These are phyloP conservation scores for Notholithocarpus densiflorus DNA, from an alignment of 306 rosid genomes.

Conservation along the genomic window DNA sequence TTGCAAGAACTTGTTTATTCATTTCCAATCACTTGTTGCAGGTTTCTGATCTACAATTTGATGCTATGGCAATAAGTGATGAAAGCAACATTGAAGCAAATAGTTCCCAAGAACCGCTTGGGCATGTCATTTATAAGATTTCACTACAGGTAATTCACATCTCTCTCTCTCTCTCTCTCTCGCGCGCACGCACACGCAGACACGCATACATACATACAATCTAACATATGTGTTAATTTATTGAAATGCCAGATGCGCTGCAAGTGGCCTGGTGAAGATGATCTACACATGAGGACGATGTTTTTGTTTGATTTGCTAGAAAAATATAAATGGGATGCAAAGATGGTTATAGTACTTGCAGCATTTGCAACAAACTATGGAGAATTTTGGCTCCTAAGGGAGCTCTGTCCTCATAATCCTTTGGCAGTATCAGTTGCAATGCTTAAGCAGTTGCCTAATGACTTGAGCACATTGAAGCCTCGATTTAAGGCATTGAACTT, in stretches of 20 bases:
- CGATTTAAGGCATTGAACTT: slow-evolving; percentile 40
- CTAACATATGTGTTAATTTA: background rate
- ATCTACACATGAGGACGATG: slow-evolving; percentile 42
- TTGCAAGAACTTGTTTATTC: background rate
- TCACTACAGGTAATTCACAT: slow-evolving; percentile 34
- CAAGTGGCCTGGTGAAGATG: slow-evolving; percentile 35
- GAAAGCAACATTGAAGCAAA: slow-evolving; percentile 27
- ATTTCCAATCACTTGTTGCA: slow-evolving; percentile 30
- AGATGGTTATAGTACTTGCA: slow-evolving; percentile 55
- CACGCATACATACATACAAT: background rate
- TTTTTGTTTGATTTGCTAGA: slow-evolving; percentile 51
- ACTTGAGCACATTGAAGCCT: slow-evolving; percentile 24
- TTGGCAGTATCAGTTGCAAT: slow-evolving; percentile 41
- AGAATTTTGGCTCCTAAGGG: slow-evolving; percentile 48
- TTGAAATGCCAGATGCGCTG: slow-evolving; percentile 43
- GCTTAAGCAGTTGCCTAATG: slow-evolving; percentile 43
- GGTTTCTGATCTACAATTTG: slow-evolving; percentile 44
- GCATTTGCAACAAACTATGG: slow-evolving; percentile 57
- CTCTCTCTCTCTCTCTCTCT: background rate
- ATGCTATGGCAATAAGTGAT: slow-evolving; percentile 22
- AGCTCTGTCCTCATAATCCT: slow-evolving; percentile 26
- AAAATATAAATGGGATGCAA: slow-evolving; percentile 55
- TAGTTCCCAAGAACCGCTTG: slow-evolving; percentile 33
- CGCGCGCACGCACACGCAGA: background rate
- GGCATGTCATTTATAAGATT: slow-evolving; percentile 32